Evolutionary conservation across 306 rosid genomes (phyloP).

Genomic region (Begonia fuchsioides): DNA sequence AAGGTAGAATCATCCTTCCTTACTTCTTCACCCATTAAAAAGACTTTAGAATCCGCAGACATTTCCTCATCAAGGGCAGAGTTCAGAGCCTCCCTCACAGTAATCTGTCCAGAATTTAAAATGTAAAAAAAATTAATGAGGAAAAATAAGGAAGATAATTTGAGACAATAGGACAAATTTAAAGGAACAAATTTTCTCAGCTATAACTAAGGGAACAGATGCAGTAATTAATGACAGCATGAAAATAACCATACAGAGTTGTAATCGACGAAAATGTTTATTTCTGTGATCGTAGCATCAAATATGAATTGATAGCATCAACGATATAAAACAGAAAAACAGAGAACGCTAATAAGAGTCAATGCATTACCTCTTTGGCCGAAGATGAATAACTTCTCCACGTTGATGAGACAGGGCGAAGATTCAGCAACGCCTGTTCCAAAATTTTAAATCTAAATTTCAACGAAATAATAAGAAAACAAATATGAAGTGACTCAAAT

Average conservation of each 20-base stretch:
- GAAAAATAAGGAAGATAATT: too few species aligned
- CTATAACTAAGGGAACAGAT: too few species aligned
- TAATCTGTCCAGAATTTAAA: slow-evolving; percentile 31
- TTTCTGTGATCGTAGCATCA: too few species aligned
- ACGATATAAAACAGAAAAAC: too few species aligned
- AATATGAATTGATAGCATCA: too few species aligned
- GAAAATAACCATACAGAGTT: too few species aligned
- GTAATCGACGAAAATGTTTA: too few species aligned
- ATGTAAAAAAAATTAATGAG: too few species aligned
- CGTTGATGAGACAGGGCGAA: slow-evolving; percentile 46
- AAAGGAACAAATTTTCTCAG: too few species aligned
- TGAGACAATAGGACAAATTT: too few species aligned
- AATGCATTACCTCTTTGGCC: slow-evolving; percentile 46
- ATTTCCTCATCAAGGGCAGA: slow-evolving; percentile 97
- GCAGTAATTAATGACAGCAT: too few species aligned
- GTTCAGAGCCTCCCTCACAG: slow-evolving; percentile 82
- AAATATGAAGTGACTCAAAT: neutral
- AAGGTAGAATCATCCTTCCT: slow-evolving; percentile 4
- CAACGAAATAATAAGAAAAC: neutral
- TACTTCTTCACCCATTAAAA: slow-evolving; percentile 99
- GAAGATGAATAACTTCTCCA: slow-evolving; percentile 48
- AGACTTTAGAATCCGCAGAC: slow-evolving; percentile 94
- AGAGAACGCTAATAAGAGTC: too few species aligned
- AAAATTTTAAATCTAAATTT: slow-evolving; percentile 3
- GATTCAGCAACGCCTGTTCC: slow-evolving; percentile 28